Conservation (phyloP, 305 asterid genomes). For the Lippia alba region DNA sequence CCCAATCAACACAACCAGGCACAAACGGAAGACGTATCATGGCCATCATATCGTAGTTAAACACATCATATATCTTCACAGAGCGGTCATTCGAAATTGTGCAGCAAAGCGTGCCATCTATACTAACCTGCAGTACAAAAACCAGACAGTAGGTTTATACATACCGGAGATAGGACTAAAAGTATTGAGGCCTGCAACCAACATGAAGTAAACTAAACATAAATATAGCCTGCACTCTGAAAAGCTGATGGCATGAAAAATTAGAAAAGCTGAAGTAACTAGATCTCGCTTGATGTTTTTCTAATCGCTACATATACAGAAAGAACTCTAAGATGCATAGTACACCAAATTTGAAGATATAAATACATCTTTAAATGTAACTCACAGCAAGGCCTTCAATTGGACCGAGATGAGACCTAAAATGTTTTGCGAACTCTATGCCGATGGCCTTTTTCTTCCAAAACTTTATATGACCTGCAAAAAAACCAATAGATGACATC, state of each 20-base stretch:
- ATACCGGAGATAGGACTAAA: conserved; percentile 1
- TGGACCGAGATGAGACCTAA: conserved; percentile 97
- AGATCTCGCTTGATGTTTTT: not conserved
- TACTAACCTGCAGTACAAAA: conserved; percentile 74
- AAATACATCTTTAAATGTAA: conserved; percentile 27
- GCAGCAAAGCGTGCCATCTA: conserved; percentile 94
- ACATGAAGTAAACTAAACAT: conserved; percentile 15
- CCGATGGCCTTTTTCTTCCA: conserved; percentile 95
- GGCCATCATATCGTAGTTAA: conserved; percentile 98
- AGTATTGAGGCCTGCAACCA: not conserved
- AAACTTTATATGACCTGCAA: conserved; percentile 91
- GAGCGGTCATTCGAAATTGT: conserved; percentile 93
- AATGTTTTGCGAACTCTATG: conserved; percentile 94
- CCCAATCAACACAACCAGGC: conserved; percentile 93
- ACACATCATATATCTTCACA: conserved; percentile 91
- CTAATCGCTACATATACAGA: not conserved
- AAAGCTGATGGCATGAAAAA: conserved; percentile 16
- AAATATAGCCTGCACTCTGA: not conserved
- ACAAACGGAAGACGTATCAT: conserved; percentile 91
- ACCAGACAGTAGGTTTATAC: conserved; percentile 37
- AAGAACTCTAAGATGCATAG: not conserved
- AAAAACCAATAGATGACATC: conserved; percentile 9
- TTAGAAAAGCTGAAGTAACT: conserved; percentile 15
- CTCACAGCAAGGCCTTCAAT: conserved; percentile 97
- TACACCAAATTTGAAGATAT: conserved; percentile 13